Conservation (phyloP, 23 red algal species). For the Gracilariopsis chorda region DNA sequence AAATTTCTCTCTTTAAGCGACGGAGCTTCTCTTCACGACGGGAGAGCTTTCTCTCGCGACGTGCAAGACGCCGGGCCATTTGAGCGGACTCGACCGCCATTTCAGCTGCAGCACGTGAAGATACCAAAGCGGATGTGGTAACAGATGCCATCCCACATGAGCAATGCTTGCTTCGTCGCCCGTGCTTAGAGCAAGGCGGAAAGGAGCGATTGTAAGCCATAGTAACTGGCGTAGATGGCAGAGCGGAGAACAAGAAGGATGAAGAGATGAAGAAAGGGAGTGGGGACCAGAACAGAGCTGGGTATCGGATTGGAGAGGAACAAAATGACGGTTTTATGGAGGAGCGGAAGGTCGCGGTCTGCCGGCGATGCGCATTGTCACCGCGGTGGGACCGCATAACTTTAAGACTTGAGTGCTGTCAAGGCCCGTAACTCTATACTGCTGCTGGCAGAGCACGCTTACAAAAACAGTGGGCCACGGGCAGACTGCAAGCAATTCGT, state of each 20-base stretch:
- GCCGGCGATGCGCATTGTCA: too few species aligned
- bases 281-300: not conserved
- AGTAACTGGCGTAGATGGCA: not conserved
- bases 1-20: not conserved
- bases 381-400: too few species aligned
- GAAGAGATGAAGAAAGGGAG: not conserved
- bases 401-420: too few species aligned
- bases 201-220: not conserved
- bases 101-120: not conserved
- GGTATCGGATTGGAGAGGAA: not conserved
- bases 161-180: not conserved
- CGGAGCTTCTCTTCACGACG: not conserved
- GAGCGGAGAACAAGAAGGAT: not conserved
- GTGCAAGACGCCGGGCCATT: not conserved
- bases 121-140: not conserved
- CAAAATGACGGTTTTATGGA: not conserved
- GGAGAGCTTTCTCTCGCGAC: not conserved
- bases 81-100: not conserved
- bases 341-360: not conserved
- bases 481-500: too few species aligned
- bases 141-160: not conserved
- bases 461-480: too few species aligned
- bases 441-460: too few species aligned
- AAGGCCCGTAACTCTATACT: too few species aligned
- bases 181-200: not conserved